Percentiles rank a stretch among this genome's conserved stretches.
Evolutionary conservation across 2,329 filamentous ascomycete genomes (phyloP).

Genomic region (Aspergillus uvarum): DNA sequence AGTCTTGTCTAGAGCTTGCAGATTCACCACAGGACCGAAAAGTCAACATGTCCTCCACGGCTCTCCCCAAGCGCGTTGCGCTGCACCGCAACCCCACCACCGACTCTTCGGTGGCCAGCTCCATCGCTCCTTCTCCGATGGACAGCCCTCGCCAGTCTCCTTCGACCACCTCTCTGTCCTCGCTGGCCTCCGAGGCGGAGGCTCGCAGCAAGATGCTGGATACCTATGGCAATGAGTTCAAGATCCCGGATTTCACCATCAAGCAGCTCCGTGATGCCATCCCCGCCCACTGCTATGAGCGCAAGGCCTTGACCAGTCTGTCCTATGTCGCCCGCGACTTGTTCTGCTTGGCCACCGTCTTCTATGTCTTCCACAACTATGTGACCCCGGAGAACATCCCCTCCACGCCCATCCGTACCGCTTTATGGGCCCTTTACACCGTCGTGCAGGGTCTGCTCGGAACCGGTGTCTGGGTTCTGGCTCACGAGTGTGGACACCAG

Average conservation of each 20-base stretch:
- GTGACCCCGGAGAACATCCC: slow-evolving; percentile 82
- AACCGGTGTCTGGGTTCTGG: slow-evolving; percentile 93
- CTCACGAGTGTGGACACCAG: slow-evolving; percentile 97
- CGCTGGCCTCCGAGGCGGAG: slow-evolving; percentile 69
- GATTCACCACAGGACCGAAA: not conserved
- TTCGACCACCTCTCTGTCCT: slow-evolving; percentile 90
- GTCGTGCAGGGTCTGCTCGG: slow-evolving; percentile 87
- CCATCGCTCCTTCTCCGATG: slow-evolving; percentile 55
- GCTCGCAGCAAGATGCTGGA: slow-evolving; percentile 68
- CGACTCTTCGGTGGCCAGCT: slow-evolving; percentile 57
- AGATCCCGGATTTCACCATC: slow-evolving; percentile 93
- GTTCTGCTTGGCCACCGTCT: slow-evolving; percentile 68
- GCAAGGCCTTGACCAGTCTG: slow-evolving; percentile 73
- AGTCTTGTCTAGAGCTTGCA: slow-evolving; percentile 3
- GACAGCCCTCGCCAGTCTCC: slow-evolving; percentile 64
- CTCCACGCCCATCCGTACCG: slow-evolving; percentile 64
- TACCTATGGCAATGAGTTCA: slow-evolving; percentile 92
- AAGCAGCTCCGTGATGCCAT: slow-evolving; percentile 97
- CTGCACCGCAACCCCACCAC: slow-evolving; percentile 54
- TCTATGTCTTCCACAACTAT: slow-evolving; percentile 85
- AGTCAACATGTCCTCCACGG: slow-evolving; percentile 52
- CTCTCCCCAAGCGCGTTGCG: slow-evolving; percentile 47
- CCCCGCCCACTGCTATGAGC: slow-evolving; percentile 93
- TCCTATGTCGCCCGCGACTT: slow-evolving; percentile 83
- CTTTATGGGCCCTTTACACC: slow-evolving; percentile 67